Conservation (phyloP, 495 filamentous ascomycete genomes). For the Talaromyces adpressus region DNA sequence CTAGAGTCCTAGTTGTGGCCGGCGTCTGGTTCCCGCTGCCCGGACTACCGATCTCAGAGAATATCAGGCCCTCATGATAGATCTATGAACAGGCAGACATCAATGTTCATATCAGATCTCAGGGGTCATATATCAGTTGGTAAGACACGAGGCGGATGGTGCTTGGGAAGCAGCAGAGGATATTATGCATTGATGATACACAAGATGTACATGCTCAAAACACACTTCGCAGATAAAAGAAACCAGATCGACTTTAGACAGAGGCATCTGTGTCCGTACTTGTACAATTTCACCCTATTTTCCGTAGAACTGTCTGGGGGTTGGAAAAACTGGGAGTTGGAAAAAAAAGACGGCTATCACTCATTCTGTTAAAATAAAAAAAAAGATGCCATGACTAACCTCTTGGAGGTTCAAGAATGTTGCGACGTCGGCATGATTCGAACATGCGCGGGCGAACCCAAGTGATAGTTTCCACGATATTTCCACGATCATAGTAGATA, state of each 20-base stretch:
- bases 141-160: not conserved
- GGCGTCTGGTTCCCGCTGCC: not conserved
- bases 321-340: no score
- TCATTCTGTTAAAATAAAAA: no score
- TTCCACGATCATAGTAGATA: no score
- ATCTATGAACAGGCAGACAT: not conserved
- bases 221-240: not conserved
- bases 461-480: not conserved
- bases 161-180: not conserved
- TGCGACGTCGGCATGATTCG: constrained; percentile 1
- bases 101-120: not conserved
- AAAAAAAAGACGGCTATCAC: no score
- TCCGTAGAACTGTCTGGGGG: no score
- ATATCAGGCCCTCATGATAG: not conserved
- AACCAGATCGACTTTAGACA: not conserved
- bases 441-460: constrained; percentile 9
- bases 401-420: no score
- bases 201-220: not conserved
- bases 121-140: not conserved
- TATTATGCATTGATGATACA: not conserved
- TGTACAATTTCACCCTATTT: no score
- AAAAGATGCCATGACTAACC: no score
- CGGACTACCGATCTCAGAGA: not conserved
- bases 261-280: no score
- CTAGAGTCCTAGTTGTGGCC: constrained; percentile 1